These are phyloP conservation scores for Arachnomyces sp. DNA, from an alignment of 2,329 filamentous ascomycete genomes.

Conservation along the genomic window DNA sequence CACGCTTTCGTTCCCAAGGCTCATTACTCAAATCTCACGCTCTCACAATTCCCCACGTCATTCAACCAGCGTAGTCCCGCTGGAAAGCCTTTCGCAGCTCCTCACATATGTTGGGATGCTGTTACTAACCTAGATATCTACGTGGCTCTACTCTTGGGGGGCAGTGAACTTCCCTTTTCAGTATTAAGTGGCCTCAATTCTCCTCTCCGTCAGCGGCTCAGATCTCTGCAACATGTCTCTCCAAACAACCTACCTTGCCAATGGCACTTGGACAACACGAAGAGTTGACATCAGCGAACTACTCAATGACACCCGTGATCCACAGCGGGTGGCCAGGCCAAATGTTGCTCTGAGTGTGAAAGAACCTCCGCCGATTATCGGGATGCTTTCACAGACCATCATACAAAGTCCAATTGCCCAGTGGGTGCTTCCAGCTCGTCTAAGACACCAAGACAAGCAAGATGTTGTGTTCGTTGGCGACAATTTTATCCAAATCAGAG, in stretches of 20 bases:
- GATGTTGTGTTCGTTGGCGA: constrained; percentile 85
- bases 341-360: constrained; percentile 8
- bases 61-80: too few relatives aligned
- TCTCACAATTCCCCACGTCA: too few relatives aligned
- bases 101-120: too few relatives aligned
- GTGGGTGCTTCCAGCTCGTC: constrained; percentile 69
- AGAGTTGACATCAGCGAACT: constrained; percentile 13
- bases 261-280: constrained; percentile 12
- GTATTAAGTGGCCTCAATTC: too few relatives aligned
- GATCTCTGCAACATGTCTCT: constrained; percentile 11
- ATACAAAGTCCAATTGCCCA: constrained; percentile 66
- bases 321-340: neutral
- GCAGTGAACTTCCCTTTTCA: too few relatives aligned
- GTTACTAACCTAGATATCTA: too few relatives aligned
- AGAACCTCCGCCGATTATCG: constrained; percentile 45
- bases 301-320: constrained; percentile 9
- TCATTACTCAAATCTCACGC: too few relatives aligned
- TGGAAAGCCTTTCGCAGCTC: too few relatives aligned
- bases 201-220: neutral
- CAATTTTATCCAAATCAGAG: constrained; percentile 69
- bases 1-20: too few relatives aligned
- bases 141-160: too few relatives aligned
- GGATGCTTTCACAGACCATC: constrained; percentile 70
- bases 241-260: constrained; percentile 12
- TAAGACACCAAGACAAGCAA: constrained; percentile 61